Evolutionary conservation across 306 rosid genomes (phyloP), one percentile per base, ranked within the genome.

Genomic region (Oemleria cerasiformis): DNA sequence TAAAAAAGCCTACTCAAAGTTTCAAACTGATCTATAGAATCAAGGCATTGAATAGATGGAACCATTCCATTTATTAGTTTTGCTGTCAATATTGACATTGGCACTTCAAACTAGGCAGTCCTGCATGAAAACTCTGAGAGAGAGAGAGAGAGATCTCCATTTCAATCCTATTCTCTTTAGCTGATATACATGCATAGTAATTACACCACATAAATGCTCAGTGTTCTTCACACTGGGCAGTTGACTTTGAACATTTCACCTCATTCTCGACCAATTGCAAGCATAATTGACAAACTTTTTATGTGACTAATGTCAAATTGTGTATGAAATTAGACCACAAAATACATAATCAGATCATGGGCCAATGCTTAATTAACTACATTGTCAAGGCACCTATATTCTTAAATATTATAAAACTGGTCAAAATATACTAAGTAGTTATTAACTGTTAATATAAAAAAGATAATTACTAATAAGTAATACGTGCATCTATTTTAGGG

Each of bases 191-290:
- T 11, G 15, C 58, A 17, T 17, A 10, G 73, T 51, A 16, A 51
- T 13, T 12, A 38, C 6, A 38, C 49, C 62, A 68, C 73, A 68
- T 53, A 38, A 68, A 53, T 68, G 73, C 63, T 30, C 36, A 30
- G 2, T 30, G 36, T 30, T 1, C 41, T 23, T 57, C 40, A 16
- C 6, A 20, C 45, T 34, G 47, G 5, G 72, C 60, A 67, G 71
- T 10, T 67, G 60, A 44, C 16, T 43, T 9, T 42, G 54, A 11
- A 0, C 14, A 20, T 7, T 65, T 41, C 54, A 47, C 73, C 73
- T 68, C 63, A n/a, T 20, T 1, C 5, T 11, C 4, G 25, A 44
- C 49, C 73, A 58, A 68, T 51, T 68, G 2, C 19, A 21, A 39
- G 40, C 61, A 53, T 39, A 49, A n/a, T 68, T 20, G 38, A 53